These are phyloP conservation scores for Nigrospora osmanthi DNA, from an alignment of 2,329 filamentous ascomycete species.

Conservation along the genomic window DNA sequence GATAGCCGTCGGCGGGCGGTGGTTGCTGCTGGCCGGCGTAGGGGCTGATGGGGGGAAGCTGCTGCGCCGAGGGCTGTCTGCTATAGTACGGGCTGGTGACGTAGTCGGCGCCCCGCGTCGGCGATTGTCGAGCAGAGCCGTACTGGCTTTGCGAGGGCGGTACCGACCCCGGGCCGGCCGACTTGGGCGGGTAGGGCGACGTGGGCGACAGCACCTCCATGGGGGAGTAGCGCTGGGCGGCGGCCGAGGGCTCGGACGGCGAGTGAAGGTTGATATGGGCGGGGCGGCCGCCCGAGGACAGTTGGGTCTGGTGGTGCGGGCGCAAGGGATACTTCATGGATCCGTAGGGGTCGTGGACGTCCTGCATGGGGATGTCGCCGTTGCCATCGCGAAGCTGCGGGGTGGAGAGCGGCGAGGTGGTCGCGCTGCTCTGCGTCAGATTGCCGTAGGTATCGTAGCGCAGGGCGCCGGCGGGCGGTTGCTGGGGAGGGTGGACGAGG, in stretches of 20 bases:
- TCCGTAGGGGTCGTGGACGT: constrained; percentile 73
- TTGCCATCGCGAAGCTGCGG: constrained; percentile 57
- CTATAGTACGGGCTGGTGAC: constrained; percentile 50
- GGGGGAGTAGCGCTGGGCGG: constrained; percentile 88
- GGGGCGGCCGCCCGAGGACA: constrained; percentile 36
- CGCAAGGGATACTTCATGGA: constrained; percentile 80
- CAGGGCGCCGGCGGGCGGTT: constrained; percentile 38
- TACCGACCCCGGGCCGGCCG: constrained; percentile 26
- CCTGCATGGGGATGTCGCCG: constrained; percentile 79
- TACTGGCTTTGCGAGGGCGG: constrained; percentile 37
- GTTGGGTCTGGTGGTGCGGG: constrained; percentile 68
- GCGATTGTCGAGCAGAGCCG: constrained; percentile 63
- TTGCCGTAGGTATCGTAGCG: constrained; percentile 56
- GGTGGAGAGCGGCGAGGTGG: constrained; percentile 48
- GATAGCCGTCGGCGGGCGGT: constrained; percentile 50
- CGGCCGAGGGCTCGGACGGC: constrained; percentile 68
- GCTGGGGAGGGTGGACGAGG: constrained; percentile 34
- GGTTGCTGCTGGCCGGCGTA: constrained; percentile 53
- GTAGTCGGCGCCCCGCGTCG: constrained; percentile 61
- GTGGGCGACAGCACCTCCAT: constrained; percentile 85
- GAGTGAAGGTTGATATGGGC: constrained; percentile 57
- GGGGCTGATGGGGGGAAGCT: constrained; percentile 66
- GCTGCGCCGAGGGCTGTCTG: constrained; percentile 40
- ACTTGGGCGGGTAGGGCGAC: constrained; percentile 64
- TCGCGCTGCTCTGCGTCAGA: constrained; percentile 2